These are phyloP conservation scores for Irineochytrium annulatum DNA, from an alignment of 192 early-diverging fungal species.

Conservation along the genomic window DNA sequence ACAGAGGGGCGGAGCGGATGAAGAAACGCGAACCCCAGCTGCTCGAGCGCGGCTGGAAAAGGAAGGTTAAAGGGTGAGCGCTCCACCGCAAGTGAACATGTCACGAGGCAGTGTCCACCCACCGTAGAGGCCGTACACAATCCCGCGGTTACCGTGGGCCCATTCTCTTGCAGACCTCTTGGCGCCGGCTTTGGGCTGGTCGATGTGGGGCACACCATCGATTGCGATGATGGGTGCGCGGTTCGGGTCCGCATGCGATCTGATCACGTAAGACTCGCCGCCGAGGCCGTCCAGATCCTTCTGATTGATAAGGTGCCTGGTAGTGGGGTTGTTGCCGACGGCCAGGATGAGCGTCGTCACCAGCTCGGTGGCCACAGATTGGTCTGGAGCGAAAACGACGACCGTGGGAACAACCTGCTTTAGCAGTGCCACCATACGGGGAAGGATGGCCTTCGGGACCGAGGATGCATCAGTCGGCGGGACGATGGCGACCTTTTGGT, in stretches of 20 bases:
- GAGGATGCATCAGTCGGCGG: background rate
- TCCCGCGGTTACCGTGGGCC: slow-evolving; percentile 22
- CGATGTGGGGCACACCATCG: slow-evolving; percentile 9
- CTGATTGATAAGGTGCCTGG: background rate
- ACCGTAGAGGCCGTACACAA: slow-evolving; percentile 23
- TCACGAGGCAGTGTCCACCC: background rate
- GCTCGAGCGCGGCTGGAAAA: slow-evolving; percentile 12
- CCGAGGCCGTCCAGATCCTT: background rate
- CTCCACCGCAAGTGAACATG: background rate
- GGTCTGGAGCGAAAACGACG: background rate
- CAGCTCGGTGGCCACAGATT: background rate
- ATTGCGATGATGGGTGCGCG: slow-evolving; percentile 6
- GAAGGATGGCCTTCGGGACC: slow-evolving; percentile 10
- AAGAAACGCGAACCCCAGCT: slow-evolving; percentile 26
- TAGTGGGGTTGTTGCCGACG: slow-evolving; percentile 15
- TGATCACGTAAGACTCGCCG: slow-evolving; percentile 12
- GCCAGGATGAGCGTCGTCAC: slow-evolving; percentile 9
- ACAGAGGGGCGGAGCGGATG: slow-evolving; percentile 20
- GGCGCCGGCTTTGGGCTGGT: background rate
- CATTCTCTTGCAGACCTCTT: slow-evolving; percentile 7
- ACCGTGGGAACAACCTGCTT: background rate
- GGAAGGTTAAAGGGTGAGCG: background rate
- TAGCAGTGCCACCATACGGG: slow-evolving; percentile 9
- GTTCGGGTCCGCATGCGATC: background rate
- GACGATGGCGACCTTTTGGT: background rate